phyloP scores from a whole-genome alignment of 257 asterid species.

The Nicotiana undulata region DNA sequence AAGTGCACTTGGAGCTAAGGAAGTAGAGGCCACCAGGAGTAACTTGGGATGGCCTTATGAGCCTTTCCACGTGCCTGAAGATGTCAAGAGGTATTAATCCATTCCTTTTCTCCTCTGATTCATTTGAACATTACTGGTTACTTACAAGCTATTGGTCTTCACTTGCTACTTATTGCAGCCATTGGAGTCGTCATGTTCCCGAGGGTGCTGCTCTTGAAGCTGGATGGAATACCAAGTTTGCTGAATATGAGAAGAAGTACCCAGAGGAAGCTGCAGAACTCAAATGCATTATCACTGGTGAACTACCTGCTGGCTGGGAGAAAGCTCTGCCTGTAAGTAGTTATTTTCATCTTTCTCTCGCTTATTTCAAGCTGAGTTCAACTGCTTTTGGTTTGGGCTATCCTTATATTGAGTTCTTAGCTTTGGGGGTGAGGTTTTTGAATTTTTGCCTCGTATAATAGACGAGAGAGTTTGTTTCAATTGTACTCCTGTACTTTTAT shows the following conservation, averaged over 20 bases:
- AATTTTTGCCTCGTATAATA: background rate
- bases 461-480: background rate
- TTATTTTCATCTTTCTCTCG: background rate
- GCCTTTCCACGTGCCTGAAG: constrained; percentile 84
- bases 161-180: constrained; percentile 38
- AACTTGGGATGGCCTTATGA: constrained; percentile 94
- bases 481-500: background rate
- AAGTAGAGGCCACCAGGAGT: constrained; percentile 94
- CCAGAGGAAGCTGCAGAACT: constrained; percentile 73
- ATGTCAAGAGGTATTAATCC: constrained; percentile 64
- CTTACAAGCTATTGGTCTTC: constrained; percentile 12
- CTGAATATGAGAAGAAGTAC: constrained; percentile 80
- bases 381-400: background rate
- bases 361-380: constrained; percentile 1
- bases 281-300: constrained; percentile 59
- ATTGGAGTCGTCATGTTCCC: constrained; percentile 79
- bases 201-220: constrained; percentile 82
- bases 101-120: background rate
- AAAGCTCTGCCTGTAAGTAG: constrained; percentile 76
- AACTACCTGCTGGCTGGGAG: constrained; percentile 75
- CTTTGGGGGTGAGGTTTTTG: background rate
- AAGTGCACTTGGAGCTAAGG: constrained; percentile 79
- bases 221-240: constrained; percentile 87
- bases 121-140: background rate
- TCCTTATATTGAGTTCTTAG: constrained; percentile 1